Evolutionary conservation across 371 early-diverging fungal genomes (phyloP), one percentile per base, ranked within the genome.

Genomic region (Phascolomyces articulosus): DNA sequence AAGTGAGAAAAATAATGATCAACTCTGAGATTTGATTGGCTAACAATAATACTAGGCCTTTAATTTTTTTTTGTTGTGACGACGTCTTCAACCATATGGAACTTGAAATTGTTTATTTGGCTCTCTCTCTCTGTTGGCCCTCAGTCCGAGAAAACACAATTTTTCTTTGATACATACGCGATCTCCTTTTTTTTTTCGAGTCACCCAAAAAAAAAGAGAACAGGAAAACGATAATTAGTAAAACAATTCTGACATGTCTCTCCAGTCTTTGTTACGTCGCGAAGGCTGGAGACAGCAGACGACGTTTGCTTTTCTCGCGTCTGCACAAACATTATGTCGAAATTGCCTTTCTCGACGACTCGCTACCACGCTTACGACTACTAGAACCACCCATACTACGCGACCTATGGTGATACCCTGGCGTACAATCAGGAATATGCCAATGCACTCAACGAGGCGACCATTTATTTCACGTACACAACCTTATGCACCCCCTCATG

Each of bases 211-310:
- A 44, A n/a, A 44, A 44, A 44, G 16, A 7, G 15, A 15, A 41
- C 13, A 41, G n/a, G n/a, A n/a, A n/a, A n/a, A n/a, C n/a, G n/a
- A n/a, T n/a, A n/a, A n/a, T n/a, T n/a, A n/a, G n/a, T 11, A 41
- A 4, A 11, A 16, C 41, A 11, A 41, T 40, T 27, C 44, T 15
- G 6, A 38, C 55, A 75, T 71, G 75, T 63, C 72, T 55, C 64
- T 75, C 54, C 69, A 68, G 66, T 75, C 72, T 57, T 57, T 71
- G 53, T 38, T 70, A 31, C 57, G 65, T 59, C 71, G 63, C 67
- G 72, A 73, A 66, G 68, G 69, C 62, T 77, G 74, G 73, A 71
- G 58, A 58, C 65, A 69, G 51, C 77, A 73, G 53, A 67, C 44
- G 6, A 44, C 56, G 48, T 27, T 74, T 31, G 57, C 63, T 11